Evolutionary conservation across 2,329 filamentous ascomycete genomes (phyloP).

Genomic region (Neurospora crassa): DNA sequence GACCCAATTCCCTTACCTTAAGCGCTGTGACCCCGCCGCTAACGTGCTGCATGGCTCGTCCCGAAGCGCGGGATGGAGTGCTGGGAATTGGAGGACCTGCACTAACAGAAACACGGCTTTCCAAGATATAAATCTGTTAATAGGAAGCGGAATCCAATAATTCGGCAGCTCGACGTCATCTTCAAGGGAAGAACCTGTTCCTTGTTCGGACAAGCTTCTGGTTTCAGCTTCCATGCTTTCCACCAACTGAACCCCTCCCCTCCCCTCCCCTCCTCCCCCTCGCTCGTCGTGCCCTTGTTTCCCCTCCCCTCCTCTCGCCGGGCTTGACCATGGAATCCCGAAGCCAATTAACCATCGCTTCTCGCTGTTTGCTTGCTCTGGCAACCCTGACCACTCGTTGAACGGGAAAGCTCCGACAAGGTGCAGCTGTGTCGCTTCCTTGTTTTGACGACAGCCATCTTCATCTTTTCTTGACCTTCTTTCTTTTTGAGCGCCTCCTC

Average conservation of each 20-base stretch:
- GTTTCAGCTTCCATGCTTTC: neutral
- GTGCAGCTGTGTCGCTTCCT: neutral
- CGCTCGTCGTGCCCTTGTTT: no score
- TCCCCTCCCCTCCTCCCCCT: neutral
- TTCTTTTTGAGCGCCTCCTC: no score
- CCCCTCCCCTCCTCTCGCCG: neutral
- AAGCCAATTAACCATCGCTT: neutral
- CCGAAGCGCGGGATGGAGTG: neutral
- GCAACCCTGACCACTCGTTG: neutral
- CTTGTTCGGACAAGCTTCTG: neutral
- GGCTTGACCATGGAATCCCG: neutral
- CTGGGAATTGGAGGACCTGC: neutral
- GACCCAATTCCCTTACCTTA: neutral
- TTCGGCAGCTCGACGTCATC: neutral
- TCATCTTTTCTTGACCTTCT: neutral
- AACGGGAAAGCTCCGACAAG: neutral
- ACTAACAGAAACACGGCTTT: fast-evolving
- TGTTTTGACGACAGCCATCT: neutral
- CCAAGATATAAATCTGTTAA: neutral
- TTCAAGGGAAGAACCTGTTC: neutral
- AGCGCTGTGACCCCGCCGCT: neutral
- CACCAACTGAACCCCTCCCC: neutral
- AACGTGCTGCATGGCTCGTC: neutral
- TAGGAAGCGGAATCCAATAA: neutral
- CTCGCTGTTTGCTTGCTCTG: neutral